Conservation (phyloP, 768 basidiomycete species). For the Boletus barrowsii region DNA sequence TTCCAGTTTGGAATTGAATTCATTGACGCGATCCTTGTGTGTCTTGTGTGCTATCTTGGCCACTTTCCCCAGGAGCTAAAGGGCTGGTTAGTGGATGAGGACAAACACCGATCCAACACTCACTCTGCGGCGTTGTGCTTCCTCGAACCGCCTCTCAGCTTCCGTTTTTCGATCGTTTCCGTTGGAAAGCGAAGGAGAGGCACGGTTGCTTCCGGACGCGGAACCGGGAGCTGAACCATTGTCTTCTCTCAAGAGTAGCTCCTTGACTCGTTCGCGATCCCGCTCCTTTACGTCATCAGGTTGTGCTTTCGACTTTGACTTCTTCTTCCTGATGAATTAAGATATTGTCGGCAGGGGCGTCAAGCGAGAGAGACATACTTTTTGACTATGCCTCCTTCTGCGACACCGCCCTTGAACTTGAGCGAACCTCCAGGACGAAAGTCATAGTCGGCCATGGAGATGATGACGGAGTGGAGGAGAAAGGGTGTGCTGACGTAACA, state of each 20-base stretch:
- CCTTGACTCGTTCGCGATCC: conserved; percentile 44
- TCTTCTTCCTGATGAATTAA: conserved; percentile 67
- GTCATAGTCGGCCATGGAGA: conserved; percentile 77
- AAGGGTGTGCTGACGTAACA: conserved; percentile 31
- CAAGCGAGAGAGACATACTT: conserved; percentile 50
- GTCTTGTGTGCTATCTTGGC: conserved; percentile 77
- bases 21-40: conserved; percentile 91
- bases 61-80: conserved; percentile 72
- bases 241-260: conserved; percentile 50
- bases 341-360: not conserved
- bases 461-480: conserved; percentile 16
- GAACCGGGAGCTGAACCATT: conserved; percentile 39
- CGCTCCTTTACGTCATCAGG: conserved; percentile 43
- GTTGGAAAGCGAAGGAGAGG: conserved; percentile 55
- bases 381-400: conserved; percentile 77
- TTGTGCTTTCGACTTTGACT: conserved; percentile 67
- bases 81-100: conserved; percentile 8
- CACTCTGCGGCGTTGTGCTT: conserved; percentile 80
- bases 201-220: conserved; percentile 54
- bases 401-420: conserved; percentile 82
- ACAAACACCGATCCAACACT: conserved; percentile 23
- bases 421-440: conserved; percentile 83
- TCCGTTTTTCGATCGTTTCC: conserved; percentile 68
- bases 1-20: conserved; percentile 86
- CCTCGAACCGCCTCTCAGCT: conserved; percentile 85